A percentile compares a stretch with the other conserved stretches of the same genome.
These are phyloP conservation scores for Echinosophora koreensis DNA, from an alignment of 306 rosid species.

Conservation along the genomic window DNA sequence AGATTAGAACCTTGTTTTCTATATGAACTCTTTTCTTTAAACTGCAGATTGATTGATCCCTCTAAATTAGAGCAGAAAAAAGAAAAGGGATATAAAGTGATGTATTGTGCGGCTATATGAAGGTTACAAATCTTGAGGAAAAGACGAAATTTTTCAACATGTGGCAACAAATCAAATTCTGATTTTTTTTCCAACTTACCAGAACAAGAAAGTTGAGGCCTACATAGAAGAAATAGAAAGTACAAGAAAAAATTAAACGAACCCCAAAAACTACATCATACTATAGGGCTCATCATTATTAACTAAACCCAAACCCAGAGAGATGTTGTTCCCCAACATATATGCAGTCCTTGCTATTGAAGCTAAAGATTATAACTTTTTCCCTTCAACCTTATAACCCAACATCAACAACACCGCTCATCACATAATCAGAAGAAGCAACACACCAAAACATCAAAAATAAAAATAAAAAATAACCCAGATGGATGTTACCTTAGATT, in stretches of 20 bases:
- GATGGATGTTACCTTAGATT: conserved; percentile 69
- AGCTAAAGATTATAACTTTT: conserved; percentile 49
- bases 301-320: conserved; percentile 42
- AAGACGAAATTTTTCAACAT: conserved; percentile 32
- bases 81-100: conserved; percentile 1
- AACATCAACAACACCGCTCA: conserved; percentile 23
- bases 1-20: conserved; percentile 24
- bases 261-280: conserved; percentile 43
- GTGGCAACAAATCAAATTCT: conserved; percentile 47
- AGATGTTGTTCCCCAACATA: conserved; percentile 28
- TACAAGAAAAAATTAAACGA: conserved; percentile 45
- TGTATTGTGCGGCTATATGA: neutral
- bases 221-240: conserved; percentile 48
- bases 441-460: conserved; percentile 14
- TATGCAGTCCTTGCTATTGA: conserved; percentile 33
- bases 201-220: conserved; percentile 56
- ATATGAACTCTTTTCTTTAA: conserved; percentile 10
- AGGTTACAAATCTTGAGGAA: conserved; percentile 37
- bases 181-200: conserved; percentile 50
- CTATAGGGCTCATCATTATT: conserved; percentile 39
- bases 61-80: conserved; percentile 20
- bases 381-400: conserved; percentile 37
- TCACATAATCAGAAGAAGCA: conserved; percentile 26
- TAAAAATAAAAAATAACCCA: neutral
- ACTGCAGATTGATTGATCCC: conserved; percentile 12